Evolutionary conservation across 2,329 filamentous ascomycete genomes (phyloP).

Genomic region (Clarireedia homoeocarpa): DNA sequence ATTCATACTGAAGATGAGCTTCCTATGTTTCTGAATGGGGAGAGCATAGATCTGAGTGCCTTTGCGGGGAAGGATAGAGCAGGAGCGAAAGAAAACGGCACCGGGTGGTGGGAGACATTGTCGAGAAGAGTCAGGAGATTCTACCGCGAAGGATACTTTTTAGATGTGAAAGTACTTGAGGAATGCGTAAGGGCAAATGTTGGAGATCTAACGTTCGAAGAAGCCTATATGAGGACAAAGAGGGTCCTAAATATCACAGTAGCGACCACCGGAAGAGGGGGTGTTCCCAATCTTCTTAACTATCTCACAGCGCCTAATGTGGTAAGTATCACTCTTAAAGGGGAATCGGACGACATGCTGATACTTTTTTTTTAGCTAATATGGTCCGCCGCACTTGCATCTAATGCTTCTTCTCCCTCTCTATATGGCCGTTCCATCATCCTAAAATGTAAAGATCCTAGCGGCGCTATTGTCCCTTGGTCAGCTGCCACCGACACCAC

Average conservation of each 20-base stretch:
- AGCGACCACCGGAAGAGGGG: conserved; percentile 63
- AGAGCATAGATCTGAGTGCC: conserved; percentile 74
- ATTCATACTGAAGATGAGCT: conserved; percentile 84
- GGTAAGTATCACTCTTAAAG: conserved; percentile 42
- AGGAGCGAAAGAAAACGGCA: conserved; percentile 27
- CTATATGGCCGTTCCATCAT: conserved; percentile 43
- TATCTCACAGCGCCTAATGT: conserved; percentile 91
- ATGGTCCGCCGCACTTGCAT: conserved; percentile 52
- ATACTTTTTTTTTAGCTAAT: conserved; percentile 38
- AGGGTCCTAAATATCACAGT: conserved; percentile 88
- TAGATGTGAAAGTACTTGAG: conserved; percentile 75
- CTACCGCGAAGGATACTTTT: conserved; percentile 68
- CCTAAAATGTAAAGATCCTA: conserved; percentile 57
- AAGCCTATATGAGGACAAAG: conserved; percentile 80
- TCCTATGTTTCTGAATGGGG: conserved; percentile 65
- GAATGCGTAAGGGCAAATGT: conserved; percentile 79
- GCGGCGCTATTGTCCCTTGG: conserved; percentile 53
- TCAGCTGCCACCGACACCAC: conserved; percentile 40
- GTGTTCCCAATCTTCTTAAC: conserved; percentile 79
- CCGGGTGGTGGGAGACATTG: conserved; percentile 47
- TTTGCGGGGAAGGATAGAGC: conserved; percentile 45
- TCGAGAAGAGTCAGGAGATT: conserved; percentile 61
- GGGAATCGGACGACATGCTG: neutral
- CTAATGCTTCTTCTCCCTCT: conserved; percentile 42
- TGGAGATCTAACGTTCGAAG: conserved; percentile 85